Evolutionary conservation across 176 grass and related monocot genomes (phyloP).

Genomic region (Chloris gayana): DNA sequence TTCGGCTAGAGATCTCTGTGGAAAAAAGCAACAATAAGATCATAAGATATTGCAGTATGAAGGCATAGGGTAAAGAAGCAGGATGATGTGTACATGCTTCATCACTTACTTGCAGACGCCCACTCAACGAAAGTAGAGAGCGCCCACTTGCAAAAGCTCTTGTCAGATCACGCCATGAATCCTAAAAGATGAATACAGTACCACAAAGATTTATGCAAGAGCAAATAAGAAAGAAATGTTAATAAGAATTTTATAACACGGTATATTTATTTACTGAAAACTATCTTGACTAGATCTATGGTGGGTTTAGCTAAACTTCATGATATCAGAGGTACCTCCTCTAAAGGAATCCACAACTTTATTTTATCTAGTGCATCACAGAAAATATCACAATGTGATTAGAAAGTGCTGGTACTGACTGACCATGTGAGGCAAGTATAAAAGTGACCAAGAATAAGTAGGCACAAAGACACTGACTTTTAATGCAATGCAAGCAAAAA

Average conservation of each 20-base stretch:
- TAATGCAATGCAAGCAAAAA: slow-evolving; percentile 18
- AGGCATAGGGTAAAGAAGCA: slow-evolving; percentile 24
- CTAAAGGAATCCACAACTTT: slow-evolving; percentile 1
- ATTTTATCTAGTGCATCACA: neutral
- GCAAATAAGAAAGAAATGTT: neutral
- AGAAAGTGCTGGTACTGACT: neutral
- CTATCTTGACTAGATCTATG: neutral
- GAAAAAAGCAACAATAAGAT: slow-evolving; percentile 34
- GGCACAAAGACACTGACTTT: neutral
- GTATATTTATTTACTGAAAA: neutral
- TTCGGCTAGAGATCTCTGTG: slow-evolving; percentile 93
- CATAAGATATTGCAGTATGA: slow-evolving; percentile 28
- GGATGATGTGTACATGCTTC: slow-evolving; percentile 17
- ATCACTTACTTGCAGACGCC: slow-evolving; percentile 78
- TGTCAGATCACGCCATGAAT: slow-evolving; percentile 90
- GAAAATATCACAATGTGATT: neutral
- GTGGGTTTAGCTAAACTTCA: neutral
- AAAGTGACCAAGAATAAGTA: slow-evolving; percentile 7
- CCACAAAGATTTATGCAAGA: slow-evolving; percentile 22
- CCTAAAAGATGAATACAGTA: slow-evolving; percentile 48
- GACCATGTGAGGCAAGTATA: slow-evolving; percentile 15
- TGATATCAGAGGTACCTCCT: neutral
- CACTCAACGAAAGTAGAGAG: slow-evolving; percentile 83
- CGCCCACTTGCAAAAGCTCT: slow-evolving; percentile 91
- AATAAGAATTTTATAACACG: slow-evolving; percentile 2